Conservation (phyloP, 306 rosid genomes). For the Malus sieversii region DNA sequence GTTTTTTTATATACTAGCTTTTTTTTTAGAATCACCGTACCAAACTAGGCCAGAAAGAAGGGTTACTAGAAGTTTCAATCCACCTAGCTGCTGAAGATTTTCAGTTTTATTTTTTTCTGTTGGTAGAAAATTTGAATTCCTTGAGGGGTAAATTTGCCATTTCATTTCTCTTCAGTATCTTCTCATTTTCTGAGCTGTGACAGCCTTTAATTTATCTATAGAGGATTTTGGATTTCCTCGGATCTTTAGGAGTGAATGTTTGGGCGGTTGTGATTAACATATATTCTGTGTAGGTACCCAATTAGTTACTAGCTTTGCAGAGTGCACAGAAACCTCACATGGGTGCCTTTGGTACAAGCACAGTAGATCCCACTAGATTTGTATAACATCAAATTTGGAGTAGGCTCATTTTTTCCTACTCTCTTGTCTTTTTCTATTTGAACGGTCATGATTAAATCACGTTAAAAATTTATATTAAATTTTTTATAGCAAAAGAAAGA, state of each 20-base stretch:
- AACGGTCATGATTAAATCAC: rapidly evolving
- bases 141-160: slow-evolving; percentile 1
- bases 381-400: not conserved
- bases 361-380: not conserved
- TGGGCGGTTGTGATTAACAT: slow-evolving; percentile 1
- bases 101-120: not conserved
- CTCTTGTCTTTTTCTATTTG: too few relatives aligned
- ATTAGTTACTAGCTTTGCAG: not conserved
- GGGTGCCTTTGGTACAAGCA: slow-evolving; percentile 4
- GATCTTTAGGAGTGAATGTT: not conserved
- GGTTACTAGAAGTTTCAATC: not conserved
- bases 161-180: not conserved
- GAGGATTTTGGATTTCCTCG: not conserved
- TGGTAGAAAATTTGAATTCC: not conserved
- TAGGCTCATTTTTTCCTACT: too few relatives aligned
- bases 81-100: not conserved
- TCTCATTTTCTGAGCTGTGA: not conserved
- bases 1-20: too few relatives aligned
- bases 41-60: not conserved
- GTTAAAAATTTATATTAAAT: too few relatives aligned
- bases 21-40: too few relatives aligned
- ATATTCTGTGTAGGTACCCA: not conserved
- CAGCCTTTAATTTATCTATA: not conserved
- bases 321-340: slow-evolving; percentile 25
- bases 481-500: too few relatives aligned